phyloP scores from a whole-genome alignment of 139 green algal genomes.

The Coccomyxa sp. region DNA sequence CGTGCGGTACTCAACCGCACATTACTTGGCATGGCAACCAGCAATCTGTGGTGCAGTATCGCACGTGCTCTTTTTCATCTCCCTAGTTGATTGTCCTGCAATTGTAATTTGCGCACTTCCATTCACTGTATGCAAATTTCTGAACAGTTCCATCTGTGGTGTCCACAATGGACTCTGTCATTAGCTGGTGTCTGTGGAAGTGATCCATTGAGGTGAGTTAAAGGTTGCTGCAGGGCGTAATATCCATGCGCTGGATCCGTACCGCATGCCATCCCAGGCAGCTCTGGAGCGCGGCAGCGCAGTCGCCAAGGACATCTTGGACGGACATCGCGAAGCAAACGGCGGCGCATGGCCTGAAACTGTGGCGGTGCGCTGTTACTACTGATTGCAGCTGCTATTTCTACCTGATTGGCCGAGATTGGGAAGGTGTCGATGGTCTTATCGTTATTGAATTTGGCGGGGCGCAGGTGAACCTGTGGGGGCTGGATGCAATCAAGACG shows the following conservation, averaged over 20 bases:
- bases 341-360: conserved; percentile 82
- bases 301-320: conserved; percentile 60
- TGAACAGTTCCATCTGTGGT: too few relatives aligned
- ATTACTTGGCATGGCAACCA: too few relatives aligned
- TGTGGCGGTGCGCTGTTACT: conserved; percentile 47
- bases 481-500: conserved; percentile 97
- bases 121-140: too few relatives aligned
- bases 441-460: neutral
- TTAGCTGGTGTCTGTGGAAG: too few relatives aligned
- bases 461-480: conserved; percentile 88
- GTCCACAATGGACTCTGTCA: too few relatives aligned
- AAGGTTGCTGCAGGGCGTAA: conserved; percentile 69
- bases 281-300: conserved; percentile 66
- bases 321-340: conserved; percentile 61
- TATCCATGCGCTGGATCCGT: conserved; percentile 97
- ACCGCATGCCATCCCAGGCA: conserved; percentile 88
- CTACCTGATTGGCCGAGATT: neutral
- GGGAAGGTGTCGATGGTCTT: neutral
- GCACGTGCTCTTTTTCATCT: too few relatives aligned
- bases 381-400: neutral
- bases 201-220: too few relatives aligned
- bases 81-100: too few relatives aligned
- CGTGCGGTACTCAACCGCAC: too few relatives aligned
- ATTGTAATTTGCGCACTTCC: too few relatives aligned
- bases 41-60: too few relatives aligned